Percentiles rank a stretch among this genome's conserved stretches.
phyloP scores from a whole-genome alignment of 2,329 filamentous ascomycete species.

The Scleromitrula shiraiana region DNA sequence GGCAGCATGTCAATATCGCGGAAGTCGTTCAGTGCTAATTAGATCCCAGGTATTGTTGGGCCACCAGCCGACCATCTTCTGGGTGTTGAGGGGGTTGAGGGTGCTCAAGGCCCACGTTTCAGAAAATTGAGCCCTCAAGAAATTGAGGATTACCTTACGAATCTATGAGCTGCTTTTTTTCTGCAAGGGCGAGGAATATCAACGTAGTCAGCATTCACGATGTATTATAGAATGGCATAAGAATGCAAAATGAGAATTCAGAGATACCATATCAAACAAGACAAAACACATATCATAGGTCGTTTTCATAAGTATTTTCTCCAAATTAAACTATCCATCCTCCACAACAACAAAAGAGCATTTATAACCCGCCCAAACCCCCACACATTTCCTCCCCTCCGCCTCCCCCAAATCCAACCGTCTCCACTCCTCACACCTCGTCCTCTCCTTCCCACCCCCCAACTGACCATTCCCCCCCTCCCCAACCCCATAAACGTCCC shows the following conservation, averaged over 20 bases:
- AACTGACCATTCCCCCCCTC: slow-evolving; percentile 52
- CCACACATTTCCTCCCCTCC: slow-evolving; percentile 6
- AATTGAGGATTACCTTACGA: slow-evolving; percentile 98
- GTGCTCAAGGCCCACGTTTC: slow-evolving; percentile 78
- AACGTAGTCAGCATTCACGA: slow-evolving; percentile 14
- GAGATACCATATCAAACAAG: slow-evolving; percentile 27
- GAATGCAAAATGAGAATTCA: slow-evolving; percentile 25
- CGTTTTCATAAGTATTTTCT: no score
- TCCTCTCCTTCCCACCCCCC: slow-evolving; percentile 33
- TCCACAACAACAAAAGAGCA: slow-evolving; percentile 27
- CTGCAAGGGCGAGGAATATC: slow-evolving; percentile 15
- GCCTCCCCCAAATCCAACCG: slow-evolving; percentile 19
- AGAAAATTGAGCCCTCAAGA: slow-evolving; percentile 93
- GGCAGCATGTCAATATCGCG: not conserved
- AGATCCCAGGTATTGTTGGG: slow-evolving; percentile 73
- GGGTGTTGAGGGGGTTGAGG: slow-evolving; percentile 82
- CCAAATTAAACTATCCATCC: slow-evolving; percentile 4
- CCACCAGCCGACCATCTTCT: slow-evolving; percentile 89
- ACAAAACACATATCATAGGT: no score
- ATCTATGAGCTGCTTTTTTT: slow-evolving; percentile 52
- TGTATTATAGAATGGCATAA: slow-evolving; percentile 33
- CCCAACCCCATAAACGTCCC: slow-evolving; percentile 47
- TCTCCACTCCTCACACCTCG: slow-evolving; percentile 19
- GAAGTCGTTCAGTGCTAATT: slow-evolving; percentile 18
- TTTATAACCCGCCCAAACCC: slow-evolving; percentile 27